Base-by-base conservation (phyloP, 1,284 basidiomycete species). In the Rhodotorula glutinis region DNA sequence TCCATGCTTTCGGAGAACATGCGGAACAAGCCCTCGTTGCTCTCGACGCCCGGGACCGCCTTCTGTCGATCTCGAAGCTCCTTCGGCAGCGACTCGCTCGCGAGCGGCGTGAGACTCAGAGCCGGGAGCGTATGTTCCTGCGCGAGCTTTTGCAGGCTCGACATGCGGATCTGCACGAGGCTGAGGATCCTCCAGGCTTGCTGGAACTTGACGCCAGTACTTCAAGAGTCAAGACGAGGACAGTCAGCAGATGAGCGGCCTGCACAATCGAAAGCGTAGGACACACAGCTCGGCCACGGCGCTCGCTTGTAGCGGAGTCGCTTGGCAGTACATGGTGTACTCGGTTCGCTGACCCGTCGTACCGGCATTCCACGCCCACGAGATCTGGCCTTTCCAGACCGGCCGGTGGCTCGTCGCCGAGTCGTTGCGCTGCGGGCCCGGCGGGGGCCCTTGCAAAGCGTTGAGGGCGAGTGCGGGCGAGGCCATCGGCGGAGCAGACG, bases 1-100 rank as follows among this genome's bases (percentile, higher is more conserved):
- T 72, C 63, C 30, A 72, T 65, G 11, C 57, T 67, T 43, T 65
- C 52, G 17, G 68, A 61, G 33, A 72, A 63, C 3, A 87, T 88
- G 72, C 90, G 91, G 81, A 95, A 96, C 30, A 96, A 80, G 56
- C 83, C 84, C 80, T 94, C 92, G 76, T 95, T 96, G 72, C 51
- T 65, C 56, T 59, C 46, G 21, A 63, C 71, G 17, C 59, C 59
- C 19, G 53, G 21, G 41, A 53, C 54, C 14, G 41, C 49, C 38
- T 11, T 29, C 58, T 65, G 65, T 57, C 60, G 59, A n/a, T 70
- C 60, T 49, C 52, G 16, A 11, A 72, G 29, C 52, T 67, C 67
- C 49, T 59, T 55, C 9, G 67, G 67, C 16, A 72, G 51, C 3
- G 8, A 7, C 40, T 62, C 60, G 60, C 57, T 65, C 46, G 67